Conservation (phyloP, 306 rosid species). For the Lathyrus aphaca region DNA sequence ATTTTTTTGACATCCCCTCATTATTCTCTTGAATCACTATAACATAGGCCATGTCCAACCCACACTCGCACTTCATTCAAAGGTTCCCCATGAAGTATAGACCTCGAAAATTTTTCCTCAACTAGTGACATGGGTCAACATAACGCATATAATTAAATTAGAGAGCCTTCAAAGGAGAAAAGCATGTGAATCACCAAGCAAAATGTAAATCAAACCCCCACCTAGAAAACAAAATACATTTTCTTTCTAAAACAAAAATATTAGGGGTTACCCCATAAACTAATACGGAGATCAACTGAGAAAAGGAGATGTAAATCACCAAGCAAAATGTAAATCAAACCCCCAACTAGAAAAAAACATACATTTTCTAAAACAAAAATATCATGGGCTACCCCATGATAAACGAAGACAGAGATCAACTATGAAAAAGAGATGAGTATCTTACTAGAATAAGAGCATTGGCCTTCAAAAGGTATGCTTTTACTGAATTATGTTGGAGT, state of each 20-base stretch:
- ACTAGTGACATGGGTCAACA: background rate
- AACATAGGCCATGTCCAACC: conserved; percentile 33
- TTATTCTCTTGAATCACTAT: conserved; percentile 23
- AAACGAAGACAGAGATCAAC: conserved; percentile 25
- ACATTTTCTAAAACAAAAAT: background rate
- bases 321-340: conserved; percentile 11
- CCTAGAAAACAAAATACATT: background rate
- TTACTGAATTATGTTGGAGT: conserved; percentile 56
- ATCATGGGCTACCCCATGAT: conserved; percentile 30
- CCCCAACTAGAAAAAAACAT: background rate
- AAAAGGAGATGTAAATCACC: conserved; percentile 10
- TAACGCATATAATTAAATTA: background rate
- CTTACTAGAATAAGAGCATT: conserved; percentile 77
- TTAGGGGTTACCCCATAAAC: conserved; percentile 30
- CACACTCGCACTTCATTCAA: conserved; percentile 21
- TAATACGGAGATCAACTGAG: conserved; percentile 4
- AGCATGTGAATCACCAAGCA: conserved; percentile 5
- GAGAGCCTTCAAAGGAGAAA: conserved; percentile 25
- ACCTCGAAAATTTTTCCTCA: conserved; percentile 13
- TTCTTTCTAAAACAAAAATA: background rate
- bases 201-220: background rate
- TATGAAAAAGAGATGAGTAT: conserved; percentile 5
- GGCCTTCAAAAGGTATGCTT: conserved; percentile 76
- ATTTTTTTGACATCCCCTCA: background rate
- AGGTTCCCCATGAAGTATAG: conserved; percentile 15